These are phyloP conservation scores for Cucurbita ficifolia DNA, from an alignment of 306 rosid genomes.

Conservation along the genomic window DNA sequence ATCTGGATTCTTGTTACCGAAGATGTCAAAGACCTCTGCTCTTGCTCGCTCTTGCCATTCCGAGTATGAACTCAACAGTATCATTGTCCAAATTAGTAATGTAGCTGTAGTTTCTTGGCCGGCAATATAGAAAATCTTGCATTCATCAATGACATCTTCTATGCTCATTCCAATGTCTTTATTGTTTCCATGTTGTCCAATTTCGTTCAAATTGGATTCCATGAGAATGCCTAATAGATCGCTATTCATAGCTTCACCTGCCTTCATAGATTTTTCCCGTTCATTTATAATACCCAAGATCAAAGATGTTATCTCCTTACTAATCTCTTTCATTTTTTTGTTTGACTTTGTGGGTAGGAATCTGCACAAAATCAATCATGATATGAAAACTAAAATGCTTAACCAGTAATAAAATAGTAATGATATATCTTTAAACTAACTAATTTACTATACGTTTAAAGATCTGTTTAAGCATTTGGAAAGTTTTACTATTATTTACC, in stretches of 20 bases:
- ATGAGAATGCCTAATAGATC: conserved; percentile 18
- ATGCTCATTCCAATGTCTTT: conserved; percentile 28
- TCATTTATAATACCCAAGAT: conserved; percentile 17
- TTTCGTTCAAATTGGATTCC: conserved; percentile 32
- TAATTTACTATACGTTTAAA: too few relatives aligned
- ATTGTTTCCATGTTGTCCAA: background rate
- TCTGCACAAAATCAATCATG: background rate
- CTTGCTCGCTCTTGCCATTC: conserved; percentile 46
- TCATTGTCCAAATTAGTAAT: conserved; percentile 40
- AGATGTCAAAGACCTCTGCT: conserved; percentile 31
- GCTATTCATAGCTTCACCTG: background rate
- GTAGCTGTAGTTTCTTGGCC: conserved; percentile 47
- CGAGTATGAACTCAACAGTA: conserved; percentile 17
- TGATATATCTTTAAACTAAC: too few relatives aligned
- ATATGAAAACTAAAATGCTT: background rate
- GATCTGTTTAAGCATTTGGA: too few relatives aligned
- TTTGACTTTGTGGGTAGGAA: conserved; percentile 10
- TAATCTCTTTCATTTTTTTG: conserved; percentile 19
- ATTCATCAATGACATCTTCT: conserved; percentile 34
- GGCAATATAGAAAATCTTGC: conserved; percentile 12
- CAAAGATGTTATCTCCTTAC: conserved; percentile 5
- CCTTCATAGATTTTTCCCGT: conserved; percentile 10
- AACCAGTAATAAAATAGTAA: too few relatives aligned
- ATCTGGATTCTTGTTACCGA: conserved; percentile 25
- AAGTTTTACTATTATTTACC: background rate